Percentiles rank a stretch among this genome's conserved stretches.
phyloP scores from a whole-genome alignment of 441 rosid species.

The Populus hybrid region DNA sequence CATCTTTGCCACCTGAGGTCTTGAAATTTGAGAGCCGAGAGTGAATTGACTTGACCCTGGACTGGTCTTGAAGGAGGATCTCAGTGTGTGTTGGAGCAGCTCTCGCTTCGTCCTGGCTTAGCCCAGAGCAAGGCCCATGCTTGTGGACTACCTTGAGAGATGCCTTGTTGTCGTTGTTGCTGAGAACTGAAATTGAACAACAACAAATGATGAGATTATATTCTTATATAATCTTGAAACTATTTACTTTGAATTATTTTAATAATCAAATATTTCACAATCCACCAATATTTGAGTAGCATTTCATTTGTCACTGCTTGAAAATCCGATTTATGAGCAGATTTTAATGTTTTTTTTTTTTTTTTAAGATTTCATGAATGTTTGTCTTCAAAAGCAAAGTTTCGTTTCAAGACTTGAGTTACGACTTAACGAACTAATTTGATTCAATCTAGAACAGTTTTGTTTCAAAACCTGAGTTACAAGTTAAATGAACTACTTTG shows the following conservation, averaged over 20 bases:
- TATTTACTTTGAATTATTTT: not conserved
- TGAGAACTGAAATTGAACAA: conserved; percentile 27
- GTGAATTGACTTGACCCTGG: conserved; percentile 40
- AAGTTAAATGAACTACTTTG: accelerated
- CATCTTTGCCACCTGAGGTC: not conserved
- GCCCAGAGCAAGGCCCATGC: conserved; percentile 67
- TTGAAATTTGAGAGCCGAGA: conserved; percentile 30
- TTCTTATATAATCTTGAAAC: not conserved
- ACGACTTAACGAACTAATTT: too few species aligned
- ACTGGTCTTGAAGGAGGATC: conserved; percentile 39
- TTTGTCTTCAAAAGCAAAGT: too few species aligned
- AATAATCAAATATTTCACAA: not conserved
- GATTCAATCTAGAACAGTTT: too few species aligned
- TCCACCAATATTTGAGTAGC: not conserved
- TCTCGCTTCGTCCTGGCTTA: conserved; percentile 13
- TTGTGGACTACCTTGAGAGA: conserved; percentile 57
- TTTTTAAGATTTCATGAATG: too few species aligned
- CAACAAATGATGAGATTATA: not conserved
- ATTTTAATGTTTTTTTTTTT: too few species aligned
- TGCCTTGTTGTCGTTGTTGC: conserved; percentile 29
- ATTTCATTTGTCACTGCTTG: not conserved
- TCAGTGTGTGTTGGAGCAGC: conserved; percentile 35
- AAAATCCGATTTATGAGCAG: too few species aligned
- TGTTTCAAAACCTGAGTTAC: too few species aligned
- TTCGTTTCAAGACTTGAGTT: too few species aligned